These are phyloP conservation scores for Boletus rufocinnamomeus DNA, from an alignment of 768 basidiomycete species.

Conservation along the genomic window DNA sequence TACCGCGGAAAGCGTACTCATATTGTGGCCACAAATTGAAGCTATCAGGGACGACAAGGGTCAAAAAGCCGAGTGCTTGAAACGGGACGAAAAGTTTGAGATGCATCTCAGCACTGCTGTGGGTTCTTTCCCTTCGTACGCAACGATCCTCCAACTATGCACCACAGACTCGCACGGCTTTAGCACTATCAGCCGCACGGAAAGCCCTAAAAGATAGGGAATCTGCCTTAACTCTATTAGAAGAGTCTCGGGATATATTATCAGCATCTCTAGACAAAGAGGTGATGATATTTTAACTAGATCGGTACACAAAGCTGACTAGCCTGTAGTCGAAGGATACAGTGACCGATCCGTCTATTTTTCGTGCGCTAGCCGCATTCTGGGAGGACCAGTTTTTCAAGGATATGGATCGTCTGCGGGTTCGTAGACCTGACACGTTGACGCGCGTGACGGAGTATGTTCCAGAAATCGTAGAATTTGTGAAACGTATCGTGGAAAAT, in stretches of 20 bases:
- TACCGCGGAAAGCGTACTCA: constrained; percentile 49
- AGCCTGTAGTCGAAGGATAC: constrained; percentile 65
- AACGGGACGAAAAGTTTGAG: constrained; percentile 88
- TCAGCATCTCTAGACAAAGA: constrained; percentile 71
- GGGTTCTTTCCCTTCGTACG: constrained; percentile 31
- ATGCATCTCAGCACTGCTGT: constrained; percentile 86
- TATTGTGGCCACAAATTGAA: constrained; percentile 56
- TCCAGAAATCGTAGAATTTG: constrained; percentile 89
- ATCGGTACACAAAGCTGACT: constrained; percentile 8
- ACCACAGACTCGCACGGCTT: constrained; percentile 48
- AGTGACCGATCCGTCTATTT: constrained; percentile 85
- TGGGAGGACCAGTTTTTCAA: constrained; percentile 92
- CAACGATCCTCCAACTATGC: constrained; percentile 18
- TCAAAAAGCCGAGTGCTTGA: constrained; percentile 73
- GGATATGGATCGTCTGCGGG: constrained; percentile 88
- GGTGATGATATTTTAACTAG: constrained; percentile 42
- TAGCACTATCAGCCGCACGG: constrained; percentile 56
- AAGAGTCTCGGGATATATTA: constrained; percentile 76
- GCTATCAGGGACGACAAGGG: constrained; percentile 50
- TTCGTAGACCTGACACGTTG: constrained; percentile 85
- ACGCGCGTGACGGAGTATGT: constrained; percentile 98
- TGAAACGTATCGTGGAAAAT: constrained; percentile 80
- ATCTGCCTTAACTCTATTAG: constrained; percentile 59
- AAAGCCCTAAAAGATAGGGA: constrained; percentile 43
- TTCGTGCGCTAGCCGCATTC: constrained; percentile 74